Conservation (phyloP, 257 asterid genomes). For the Pogostemon cablin region DNA sequence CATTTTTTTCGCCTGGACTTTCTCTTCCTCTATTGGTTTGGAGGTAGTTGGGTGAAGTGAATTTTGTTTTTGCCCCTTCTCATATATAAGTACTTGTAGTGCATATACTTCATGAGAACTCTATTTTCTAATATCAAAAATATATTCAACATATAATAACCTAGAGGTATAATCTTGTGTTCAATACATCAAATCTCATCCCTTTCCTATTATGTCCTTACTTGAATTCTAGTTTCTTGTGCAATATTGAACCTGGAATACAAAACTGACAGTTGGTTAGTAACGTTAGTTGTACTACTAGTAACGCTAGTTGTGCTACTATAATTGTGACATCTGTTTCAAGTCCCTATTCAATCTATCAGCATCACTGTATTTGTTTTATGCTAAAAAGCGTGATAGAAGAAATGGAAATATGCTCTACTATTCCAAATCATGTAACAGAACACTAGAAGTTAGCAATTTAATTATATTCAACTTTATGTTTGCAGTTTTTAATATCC, state of each 20-base stretch:
- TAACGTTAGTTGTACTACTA: not conserved
- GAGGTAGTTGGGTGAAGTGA: slow-evolving; percentile 6
- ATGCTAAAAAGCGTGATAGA: not conserved
- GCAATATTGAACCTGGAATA: slow-evolving; percentile 1
- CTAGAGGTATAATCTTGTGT: slow-evolving; percentile 1
- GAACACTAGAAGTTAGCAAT: not conserved
- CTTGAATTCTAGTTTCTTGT: slow-evolving; percentile 11
- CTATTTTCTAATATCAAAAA: slow-evolving; percentile 9
- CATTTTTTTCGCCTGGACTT: not conserved
- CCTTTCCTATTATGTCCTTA: not conserved
- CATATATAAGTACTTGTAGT: slow-evolving; percentile 4
- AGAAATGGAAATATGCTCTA: not conserved
- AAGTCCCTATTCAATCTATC: slow-evolving; percentile 9
- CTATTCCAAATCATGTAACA: slow-evolving; percentile 6
- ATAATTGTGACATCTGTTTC: slow-evolving; percentile 4
- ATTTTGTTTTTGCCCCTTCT: slow-evolving; percentile 7
- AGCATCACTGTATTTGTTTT: not conserved
- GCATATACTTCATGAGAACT: slow-evolving; percentile 1
- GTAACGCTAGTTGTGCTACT: not conserved
- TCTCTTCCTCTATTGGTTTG: slow-evolving; percentile 18
- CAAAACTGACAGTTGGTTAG: not conserved
- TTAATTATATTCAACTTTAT: not conserved
- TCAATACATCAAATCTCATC: not conserved
- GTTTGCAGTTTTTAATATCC: not conserved
- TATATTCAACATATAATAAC: not conserved